phyloP scores from a whole-genome alignment of 2,329 filamentous ascomycete species.

The Hymenoscyphus linearis region DNA sequence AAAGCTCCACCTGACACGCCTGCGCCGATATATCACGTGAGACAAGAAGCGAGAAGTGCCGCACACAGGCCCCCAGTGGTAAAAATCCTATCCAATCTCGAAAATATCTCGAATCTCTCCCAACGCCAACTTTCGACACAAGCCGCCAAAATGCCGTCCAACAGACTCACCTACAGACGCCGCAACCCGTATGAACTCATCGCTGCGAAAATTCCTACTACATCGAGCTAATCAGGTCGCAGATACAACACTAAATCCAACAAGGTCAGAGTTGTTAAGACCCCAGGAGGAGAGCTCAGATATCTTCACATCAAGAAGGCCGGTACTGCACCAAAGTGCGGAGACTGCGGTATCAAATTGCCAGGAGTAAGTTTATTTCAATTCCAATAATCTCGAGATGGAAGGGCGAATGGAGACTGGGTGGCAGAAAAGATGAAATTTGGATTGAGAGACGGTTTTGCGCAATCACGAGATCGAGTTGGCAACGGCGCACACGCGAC shows the following conservation, averaged over 20 bases:
- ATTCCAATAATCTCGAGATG: not conserved
- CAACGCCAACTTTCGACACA: conserved; percentile 34
- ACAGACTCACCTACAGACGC: conserved; percentile 51
- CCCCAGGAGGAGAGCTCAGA: conserved; percentile 90
- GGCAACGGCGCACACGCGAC: not conserved
- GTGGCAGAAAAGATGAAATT: not conserved
- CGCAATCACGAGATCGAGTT: not conserved
- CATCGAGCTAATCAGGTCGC: conserved; percentile 13
- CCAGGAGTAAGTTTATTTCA: conserved; percentile 74
- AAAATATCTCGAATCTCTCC: not conserved
- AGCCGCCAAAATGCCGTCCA: conserved; percentile 44
- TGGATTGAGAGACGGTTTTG: not conserved
- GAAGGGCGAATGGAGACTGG: not conserved
- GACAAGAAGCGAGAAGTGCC: not conserved
- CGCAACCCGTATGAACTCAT: conserved; percentile 64
- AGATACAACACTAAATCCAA: conserved; percentile 99
- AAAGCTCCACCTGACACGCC: not conserved
- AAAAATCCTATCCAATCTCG: not conserved
- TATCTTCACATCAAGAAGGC: conserved; percentile 99
- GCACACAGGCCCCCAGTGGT: not conserved
- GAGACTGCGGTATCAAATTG: conserved; percentile 98
- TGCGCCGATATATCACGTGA: no score
- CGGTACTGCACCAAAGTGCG: conserved; percentile 96
- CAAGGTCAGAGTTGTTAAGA: conserved; percentile 93
- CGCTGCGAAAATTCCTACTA: not conserved